Percentiles rank a stretch among this genome's conserved stretches.
Conservation (phyloP, 192 early-diverging fungal genomes). For the Coemansia sp. region DNA sequence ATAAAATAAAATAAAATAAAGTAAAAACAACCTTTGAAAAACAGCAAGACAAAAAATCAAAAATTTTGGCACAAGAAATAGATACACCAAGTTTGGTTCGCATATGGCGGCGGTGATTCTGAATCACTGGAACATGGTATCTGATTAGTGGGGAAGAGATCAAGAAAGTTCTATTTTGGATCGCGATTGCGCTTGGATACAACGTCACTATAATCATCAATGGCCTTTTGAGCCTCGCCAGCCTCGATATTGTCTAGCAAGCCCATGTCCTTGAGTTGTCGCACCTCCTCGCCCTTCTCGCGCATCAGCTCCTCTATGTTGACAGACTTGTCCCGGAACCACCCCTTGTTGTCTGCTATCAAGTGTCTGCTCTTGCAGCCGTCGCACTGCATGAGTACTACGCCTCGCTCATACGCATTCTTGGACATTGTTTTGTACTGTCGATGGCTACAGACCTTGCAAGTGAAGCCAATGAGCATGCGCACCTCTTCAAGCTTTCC, state of each 20-base stretch:
- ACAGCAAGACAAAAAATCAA: no score
- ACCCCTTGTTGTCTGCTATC: constrained; percentile 97
- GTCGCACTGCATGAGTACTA: constrained; percentile 93
- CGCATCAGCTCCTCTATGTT: constrained; percentile 85
- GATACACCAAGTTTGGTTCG: no score
- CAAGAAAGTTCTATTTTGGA: neutral
- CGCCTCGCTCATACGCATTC: constrained; percentile 85
- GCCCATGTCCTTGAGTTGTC: constrained; percentile 49
- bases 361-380: constrained; percentile 89
- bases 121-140: neutral
- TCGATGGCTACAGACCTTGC: constrained; percentile 88
- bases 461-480: constrained; percentile 91
- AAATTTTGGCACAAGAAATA: no score
- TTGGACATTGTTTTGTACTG: constrained; percentile 92
- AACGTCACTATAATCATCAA: constrained; percentile 17
- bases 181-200: constrained; percentile 11
- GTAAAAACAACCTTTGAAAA: neutral
- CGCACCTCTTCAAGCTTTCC: constrained; percentile 27
- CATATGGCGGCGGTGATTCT: neutral
- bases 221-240: constrained; percentile 23
- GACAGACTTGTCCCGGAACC: constrained; percentile 75
- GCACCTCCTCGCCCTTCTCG: constrained; percentile 73
- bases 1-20: neutral
- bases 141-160: no score
- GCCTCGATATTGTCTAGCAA: constrained; percentile 50